A percentile compares a stretch with the other conserved stretches of the same genome.
Evolutionary conservation across 2,329 filamentous ascomycete genomes (phyloP).

Genomic region (Penicillium olsonii): DNA sequence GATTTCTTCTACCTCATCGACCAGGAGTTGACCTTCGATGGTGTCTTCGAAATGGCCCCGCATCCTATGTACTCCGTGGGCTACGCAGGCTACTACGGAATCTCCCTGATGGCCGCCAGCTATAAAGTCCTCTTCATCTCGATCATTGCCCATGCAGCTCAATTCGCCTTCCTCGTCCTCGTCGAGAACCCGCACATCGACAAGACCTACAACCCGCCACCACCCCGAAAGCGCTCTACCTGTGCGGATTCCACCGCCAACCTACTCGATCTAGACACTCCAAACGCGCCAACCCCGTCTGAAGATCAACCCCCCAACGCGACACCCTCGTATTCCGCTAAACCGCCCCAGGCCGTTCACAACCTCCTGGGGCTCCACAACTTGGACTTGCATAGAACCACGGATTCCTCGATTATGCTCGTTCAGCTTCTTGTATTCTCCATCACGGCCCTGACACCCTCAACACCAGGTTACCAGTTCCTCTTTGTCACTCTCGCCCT

Average conservation of each 20-base stretch:
- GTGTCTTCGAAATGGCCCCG: conserved; percentile 97
- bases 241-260: conserved; percentile 33
- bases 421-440: conserved; percentile 73
- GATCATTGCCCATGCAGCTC: conserved; percentile 87
- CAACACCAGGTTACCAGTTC: conserved; percentile 71
- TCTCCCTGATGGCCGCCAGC: conserved; percentile 96
- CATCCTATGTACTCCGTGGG: conserved; percentile 99
- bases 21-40: conserved; percentile 95
- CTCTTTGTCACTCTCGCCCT: conserved; percentile 81
- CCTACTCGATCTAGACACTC: conserved; percentile 31
- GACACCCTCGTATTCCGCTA: conserved; percentile 44
- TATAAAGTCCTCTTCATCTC: conserved; percentile 98
- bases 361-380: conserved; percentile 81
- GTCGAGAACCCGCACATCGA: conserved; percentile 98
- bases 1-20: conserved; percentile 99
- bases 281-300: conserved; percentile 34
- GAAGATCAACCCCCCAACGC: conserved; percentile 41
- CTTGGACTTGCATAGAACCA: conserved; percentile 83
- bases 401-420: conserved; percentile 78
- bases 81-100: conserved; percentile 96
- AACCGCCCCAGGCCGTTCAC: conserved; percentile 70
- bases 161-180: conserved; percentile 86
- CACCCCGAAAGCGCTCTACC: conserved; percentile 60
- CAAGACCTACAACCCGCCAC: conserved; percentile 91
- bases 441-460: conserved; percentile 74